Evolutionary conservation across 805 yeast species (phyloP).

Genomic region (Kuraishia ogatae): DNA sequence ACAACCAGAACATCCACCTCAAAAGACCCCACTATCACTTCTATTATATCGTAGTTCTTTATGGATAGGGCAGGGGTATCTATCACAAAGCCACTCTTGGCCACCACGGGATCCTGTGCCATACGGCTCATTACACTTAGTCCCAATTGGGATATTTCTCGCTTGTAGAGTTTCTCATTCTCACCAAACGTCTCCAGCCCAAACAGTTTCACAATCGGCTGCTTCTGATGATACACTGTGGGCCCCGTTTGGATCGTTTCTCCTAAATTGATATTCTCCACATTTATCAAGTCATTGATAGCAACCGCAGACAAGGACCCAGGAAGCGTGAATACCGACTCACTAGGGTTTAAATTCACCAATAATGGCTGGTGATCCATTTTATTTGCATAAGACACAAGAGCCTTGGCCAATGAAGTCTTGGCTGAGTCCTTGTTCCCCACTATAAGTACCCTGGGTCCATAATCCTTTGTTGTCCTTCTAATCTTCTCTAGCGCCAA

Average conservation of each 20-base stretch:
- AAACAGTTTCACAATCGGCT: slow-evolving; percentile 75
- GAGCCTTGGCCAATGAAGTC: slow-evolving; percentile 58
- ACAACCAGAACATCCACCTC: slow-evolving; percentile 53
- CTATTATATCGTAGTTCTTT: slow-evolving; percentile 42
- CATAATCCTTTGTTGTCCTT: slow-evolving; percentile 14
- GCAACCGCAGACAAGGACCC: slow-evolving; percentile 84
- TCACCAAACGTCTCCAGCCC: slow-evolving; percentile 58
- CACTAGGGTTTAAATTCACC: slow-evolving; percentile 72
- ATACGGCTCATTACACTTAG: slow-evolving; percentile 32
- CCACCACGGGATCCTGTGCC: slow-evolving; percentile 35
- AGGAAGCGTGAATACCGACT: slow-evolving; percentile 47
- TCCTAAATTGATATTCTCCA: slow-evolving; percentile 65
- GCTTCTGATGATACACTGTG: slow-evolving; percentile 73
- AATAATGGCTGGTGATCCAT: slow-evolving; percentile 58
- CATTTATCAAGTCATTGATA: slow-evolving; percentile 70
- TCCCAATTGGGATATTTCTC: slow-evolving; percentile 33
- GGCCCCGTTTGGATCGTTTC: slow-evolving; percentile 72
- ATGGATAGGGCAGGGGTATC: slow-evolving; percentile 65
- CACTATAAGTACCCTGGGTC: slow-evolving; percentile 56
- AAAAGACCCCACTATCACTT: slow-evolving; percentile 50
- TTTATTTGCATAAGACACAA: slow-evolving; percentile 71
- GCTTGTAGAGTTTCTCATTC: slow-evolving; percentile 49
- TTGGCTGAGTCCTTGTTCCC: slow-evolving; percentile 78
- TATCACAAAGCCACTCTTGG: slow-evolving; percentile 51
- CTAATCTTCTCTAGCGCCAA: slow-evolving; percentile 59